Evolutionary conservation across 805 yeast species (phyloP).

Genomic region (Monosporozyma solicola): DNA sequence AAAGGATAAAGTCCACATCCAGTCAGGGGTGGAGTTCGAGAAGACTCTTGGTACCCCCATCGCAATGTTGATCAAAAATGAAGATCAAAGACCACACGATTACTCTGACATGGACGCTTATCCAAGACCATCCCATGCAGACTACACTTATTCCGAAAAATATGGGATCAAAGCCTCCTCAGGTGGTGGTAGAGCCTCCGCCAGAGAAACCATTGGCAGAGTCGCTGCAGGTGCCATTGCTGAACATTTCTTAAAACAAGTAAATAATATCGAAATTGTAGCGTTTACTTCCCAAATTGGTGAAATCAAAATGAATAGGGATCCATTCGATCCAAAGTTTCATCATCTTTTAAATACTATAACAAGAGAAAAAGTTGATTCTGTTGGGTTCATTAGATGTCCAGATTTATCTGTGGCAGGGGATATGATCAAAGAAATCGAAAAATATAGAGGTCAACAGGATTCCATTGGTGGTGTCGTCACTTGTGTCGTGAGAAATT

Average conservation of each 20-base stretch:
- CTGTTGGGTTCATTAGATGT: constrained; percentile 84
- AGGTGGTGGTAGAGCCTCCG: constrained; percentile 96
- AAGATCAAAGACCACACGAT: constrained; percentile 96
- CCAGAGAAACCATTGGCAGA: constrained; percentile 97
- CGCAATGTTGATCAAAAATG: constrained; percentile 84
- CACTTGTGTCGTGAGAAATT: constrained; percentile 90
- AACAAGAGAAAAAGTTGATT: constrained; percentile 84
- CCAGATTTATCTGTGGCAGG: constrained; percentile 68
- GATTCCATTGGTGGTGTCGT: constrained; percentile 98
- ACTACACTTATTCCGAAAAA: constrained; percentile 82
- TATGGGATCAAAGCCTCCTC: constrained; percentile 90
- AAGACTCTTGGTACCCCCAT: constrained; percentile 91
- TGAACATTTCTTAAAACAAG: constrained; percentile 73
- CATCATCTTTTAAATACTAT: constrained; percentile 59
- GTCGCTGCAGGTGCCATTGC: constrained; percentile 99
- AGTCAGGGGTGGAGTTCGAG: constrained; percentile 89
- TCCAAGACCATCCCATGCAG: constrained; percentile 98
- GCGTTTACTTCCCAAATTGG: constrained; percentile 97
- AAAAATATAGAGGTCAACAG: constrained; percentile 70
- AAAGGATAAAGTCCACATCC: constrained; percentile 86
- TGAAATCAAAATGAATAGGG: constrained; percentile 63
- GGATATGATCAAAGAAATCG: constrained; percentile 79
- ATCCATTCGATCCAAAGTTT: constrained; percentile 56
- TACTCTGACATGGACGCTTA: constrained; percentile 89
- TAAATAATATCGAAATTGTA: constrained; percentile 82